Percentiles rank a stretch among this genome's conserved stretches.
These are phyloP conservation scores for Acephala macrosclerotiorum DNA, from an alignment of 2,329 filamentous ascomycete species.

Conservation along the genomic window DNA sequence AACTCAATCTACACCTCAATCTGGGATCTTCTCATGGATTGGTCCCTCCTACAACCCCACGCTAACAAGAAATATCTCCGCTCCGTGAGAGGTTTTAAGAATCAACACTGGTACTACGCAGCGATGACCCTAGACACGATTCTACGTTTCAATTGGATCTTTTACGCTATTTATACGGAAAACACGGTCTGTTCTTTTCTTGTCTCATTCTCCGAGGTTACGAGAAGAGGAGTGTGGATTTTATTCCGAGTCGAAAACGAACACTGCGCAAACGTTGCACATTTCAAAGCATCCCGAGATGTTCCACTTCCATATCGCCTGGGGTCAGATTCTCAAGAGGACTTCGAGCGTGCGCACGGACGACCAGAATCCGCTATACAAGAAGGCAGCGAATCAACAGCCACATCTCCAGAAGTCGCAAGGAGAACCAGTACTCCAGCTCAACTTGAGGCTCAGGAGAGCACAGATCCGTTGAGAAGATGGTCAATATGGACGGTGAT, in stretches of 20 bases:
- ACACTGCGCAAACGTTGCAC: conserved; percentile 89
- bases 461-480: conserved; percentile 21
- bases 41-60: conserved; percentile 84
- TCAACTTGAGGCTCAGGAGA: conserved; percentile 35
- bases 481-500: conserved; percentile 51
- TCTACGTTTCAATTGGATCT: conserved; percentile 90
- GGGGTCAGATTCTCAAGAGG: conserved; percentile 30
- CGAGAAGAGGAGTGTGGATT: conserved; percentile 88
- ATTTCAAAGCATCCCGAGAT: conserved; percentile 89
- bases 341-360: conserved; percentile 17
- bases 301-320: conserved; percentile 79
- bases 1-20: conserved; percentile 86
- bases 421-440: conserved; percentile 34
- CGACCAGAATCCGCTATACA: background rate
- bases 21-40: conserved; percentile 98
- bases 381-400: background rate
- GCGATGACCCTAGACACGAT: conserved; percentile 85
- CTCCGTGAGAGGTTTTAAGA: conserved; percentile 80
- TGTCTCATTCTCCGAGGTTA: conserved; percentile 79
- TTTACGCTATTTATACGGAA: conserved; percentile 87
- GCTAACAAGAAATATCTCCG: conserved; percentile 74
- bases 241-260: conserved; percentile 97
- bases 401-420: conserved; percentile 17
- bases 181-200: conserved; percentile 83
- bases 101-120: conserved; percentile 82